Evolutionary conservation across 495 filamentous ascomycete species (phyloP), one percentile per base, ranked within the genome.

Genomic region (Penicillium chermesinum): DNA sequence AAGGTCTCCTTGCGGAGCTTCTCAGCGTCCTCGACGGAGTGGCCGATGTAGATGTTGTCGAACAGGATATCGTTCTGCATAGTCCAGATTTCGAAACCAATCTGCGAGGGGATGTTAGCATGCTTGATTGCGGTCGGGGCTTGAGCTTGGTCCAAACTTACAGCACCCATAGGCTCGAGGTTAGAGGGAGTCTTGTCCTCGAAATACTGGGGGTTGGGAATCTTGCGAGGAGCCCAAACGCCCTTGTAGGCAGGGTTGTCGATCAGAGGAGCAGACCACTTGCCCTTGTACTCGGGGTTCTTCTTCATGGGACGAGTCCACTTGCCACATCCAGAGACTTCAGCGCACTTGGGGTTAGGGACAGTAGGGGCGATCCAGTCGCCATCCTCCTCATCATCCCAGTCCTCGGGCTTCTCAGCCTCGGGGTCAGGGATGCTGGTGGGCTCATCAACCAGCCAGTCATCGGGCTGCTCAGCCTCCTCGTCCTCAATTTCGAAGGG

Each of bases 161-260:
- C 25, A 75, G 91, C 94, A 53, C 94, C 94, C 70, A 99, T 97
- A 47, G 93, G 89, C 77, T 99, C 94, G 57, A 99, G 83, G 81
- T 95, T 91, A 63, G 93, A 78, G 22, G 94, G 94, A 39, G 81
- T 85, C 84, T 96, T 95, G 81, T 97, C 94, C 80, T 99, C 94
- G 57, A 83, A 99, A 80, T 87, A 99, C 66, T 83, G 80, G 38
- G 94, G 94, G 83, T 99, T 99, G 71, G 86, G 74, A 60, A 97
- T 96, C 86, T 96, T 96, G 70, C 83, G 82, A 58, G 93, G 91
- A 59, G 83, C 80, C 94, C 94, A 99, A 41, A 77, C 72, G 53
- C 94, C 94, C 83, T 97, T 99, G 82, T 99, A 99, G 50, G 80
- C 89, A 46, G 94, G 93, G 85, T 99, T 99, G 70, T 99, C 94